Evolutionary conservation across 345 rosid species (phyloP).

Genomic region (Diplotaxis tenuifolia): DNA sequence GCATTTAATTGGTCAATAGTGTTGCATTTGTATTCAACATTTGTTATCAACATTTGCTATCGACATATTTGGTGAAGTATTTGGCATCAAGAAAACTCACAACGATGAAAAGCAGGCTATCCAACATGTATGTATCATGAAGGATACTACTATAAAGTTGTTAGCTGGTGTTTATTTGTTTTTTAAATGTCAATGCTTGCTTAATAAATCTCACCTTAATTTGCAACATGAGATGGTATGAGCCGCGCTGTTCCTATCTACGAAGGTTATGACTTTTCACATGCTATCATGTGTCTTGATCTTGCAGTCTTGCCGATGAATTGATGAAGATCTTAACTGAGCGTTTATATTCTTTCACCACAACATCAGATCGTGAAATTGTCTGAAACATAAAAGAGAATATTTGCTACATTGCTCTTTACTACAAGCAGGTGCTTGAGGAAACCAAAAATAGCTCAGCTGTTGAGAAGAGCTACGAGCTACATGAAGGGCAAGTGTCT

Average conservation of each 20-base stretch:
- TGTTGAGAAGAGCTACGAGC: too few species aligned
- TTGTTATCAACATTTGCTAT: too few species aligned
- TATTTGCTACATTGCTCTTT: neutral
- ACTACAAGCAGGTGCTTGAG: neutral
- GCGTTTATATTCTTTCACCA: neutral
- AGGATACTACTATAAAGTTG: neutral
- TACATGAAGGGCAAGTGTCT: neutral
- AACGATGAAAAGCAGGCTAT: neutral
- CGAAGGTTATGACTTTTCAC: neutral
- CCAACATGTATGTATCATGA: neutral
- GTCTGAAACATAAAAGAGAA: neutral
- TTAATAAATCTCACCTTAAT: neutral
- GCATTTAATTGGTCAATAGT: too few species aligned
- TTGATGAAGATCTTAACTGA: neutral
- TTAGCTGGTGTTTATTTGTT: neutral
- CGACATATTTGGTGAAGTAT: too few species aligned
- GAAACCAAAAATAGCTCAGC: neutral
- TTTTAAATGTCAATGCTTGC: neutral
- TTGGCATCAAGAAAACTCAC: too few species aligned
- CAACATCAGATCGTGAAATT: neutral
- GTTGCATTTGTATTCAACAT: too few species aligned
- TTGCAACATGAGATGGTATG: neutral
- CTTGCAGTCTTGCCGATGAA: neutral
- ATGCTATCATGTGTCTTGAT: neutral
- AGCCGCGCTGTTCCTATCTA: neutral